Evolutionary conservation across 208 protist species (phyloP).

Genomic region (Crithidia bombi): DNA sequence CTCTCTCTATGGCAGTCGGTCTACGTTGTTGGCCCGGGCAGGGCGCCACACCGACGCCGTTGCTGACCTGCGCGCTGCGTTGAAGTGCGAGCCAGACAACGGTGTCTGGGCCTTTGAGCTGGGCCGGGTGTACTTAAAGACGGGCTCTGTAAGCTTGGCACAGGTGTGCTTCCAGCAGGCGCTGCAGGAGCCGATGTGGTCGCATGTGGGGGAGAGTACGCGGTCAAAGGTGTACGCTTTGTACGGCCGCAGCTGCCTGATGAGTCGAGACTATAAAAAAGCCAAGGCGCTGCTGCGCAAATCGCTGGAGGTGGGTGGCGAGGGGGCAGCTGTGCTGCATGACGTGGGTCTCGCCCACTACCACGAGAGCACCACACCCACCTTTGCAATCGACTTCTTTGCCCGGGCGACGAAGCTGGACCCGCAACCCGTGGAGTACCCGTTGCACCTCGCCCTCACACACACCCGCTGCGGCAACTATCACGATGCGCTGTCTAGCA

Average conservation of each 20-base stretch:
- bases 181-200: slow-evolving; percentile 53
- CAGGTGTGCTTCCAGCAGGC: slow-evolving; percentile 52
- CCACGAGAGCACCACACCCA: slow-evolving; percentile 54
- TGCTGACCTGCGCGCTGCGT: slow-evolving; percentile 66
- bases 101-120: slow-evolving; percentile 84
- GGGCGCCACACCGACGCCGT: slow-evolving; percentile 58
- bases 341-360: slow-evolving; percentile 82
- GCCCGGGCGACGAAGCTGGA: slow-evolving; percentile 70
- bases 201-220: slow-evolving; percentile 39
- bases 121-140: slow-evolving; percentile 52
- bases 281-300: slow-evolving; percentile 52
- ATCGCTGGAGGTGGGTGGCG: slow-evolving; percentile 61
- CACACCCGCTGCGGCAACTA: slow-evolving; percentile 55
- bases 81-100: slow-evolving; percentile 84
- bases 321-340: slow-evolving; percentile 67
- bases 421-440: slow-evolving; percentile 55
- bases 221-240: slow-evolving; percentile 50
- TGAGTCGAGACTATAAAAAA: slow-evolving; percentile 41
- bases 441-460: slow-evolving; percentile 70
- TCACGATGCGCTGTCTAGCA: slow-evolving; percentile 67
- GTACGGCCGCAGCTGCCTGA: slow-evolving; percentile 50
- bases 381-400: slow-evolving; percentile 61
- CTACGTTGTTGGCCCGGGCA: slow-evolving; percentile 47
- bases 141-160: slow-evolving; percentile 43
- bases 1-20: slow-evolving; percentile 68